These are phyloP conservation scores for Tetrastigma voinierianum DNA, from an alignment of 164 flowering plant genomes.

Conservation along the genomic window DNA sequence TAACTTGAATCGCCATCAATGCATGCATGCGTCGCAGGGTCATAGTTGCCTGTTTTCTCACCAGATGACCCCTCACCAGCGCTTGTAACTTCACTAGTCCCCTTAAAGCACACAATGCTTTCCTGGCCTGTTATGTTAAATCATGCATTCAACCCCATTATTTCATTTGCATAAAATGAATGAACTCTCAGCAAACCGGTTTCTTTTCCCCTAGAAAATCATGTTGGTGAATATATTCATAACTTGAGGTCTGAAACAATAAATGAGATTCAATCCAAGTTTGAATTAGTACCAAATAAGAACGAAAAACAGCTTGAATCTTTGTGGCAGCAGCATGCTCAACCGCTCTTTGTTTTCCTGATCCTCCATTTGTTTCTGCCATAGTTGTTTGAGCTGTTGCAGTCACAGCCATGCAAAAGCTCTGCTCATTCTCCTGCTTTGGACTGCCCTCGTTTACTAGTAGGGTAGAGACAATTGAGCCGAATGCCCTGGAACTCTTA, in stretches of 20 bases:
- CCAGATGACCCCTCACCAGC: conserved; percentile 46
- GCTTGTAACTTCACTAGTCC: conserved; percentile 59
- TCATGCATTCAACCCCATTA: no score
- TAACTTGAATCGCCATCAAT: conserved; percentile 40
- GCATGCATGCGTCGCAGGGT: conserved; percentile 40
- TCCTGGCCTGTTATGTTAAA: conserved; percentile 43
- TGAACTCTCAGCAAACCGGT: no score
- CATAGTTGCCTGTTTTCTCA: conserved; percentile 41
- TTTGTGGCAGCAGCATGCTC: conserved; percentile 38
- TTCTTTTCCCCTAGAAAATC: background rate
- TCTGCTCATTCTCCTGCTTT: conserved; percentile 2
- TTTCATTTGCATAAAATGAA: no score
- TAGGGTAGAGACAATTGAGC: conserved; percentile 11
- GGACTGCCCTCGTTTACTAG: background rate
- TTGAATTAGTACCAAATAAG: conserved; percentile 32
- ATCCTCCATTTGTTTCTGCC: background rate
- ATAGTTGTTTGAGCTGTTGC: background rate
- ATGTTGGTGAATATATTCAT: no score
- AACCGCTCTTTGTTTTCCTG: background rate
- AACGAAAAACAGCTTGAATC: conserved; percentile 43
- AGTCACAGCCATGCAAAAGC: background rate
- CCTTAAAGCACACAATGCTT: conserved; percentile 45
- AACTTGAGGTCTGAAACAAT: no score
- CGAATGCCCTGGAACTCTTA: conserved; percentile 21
- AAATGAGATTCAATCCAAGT: background rate